Evolutionary conservation across 495 filamentous ascomycete genomes (phyloP).

Genomic region (Filosporella fistucella): DNA sequence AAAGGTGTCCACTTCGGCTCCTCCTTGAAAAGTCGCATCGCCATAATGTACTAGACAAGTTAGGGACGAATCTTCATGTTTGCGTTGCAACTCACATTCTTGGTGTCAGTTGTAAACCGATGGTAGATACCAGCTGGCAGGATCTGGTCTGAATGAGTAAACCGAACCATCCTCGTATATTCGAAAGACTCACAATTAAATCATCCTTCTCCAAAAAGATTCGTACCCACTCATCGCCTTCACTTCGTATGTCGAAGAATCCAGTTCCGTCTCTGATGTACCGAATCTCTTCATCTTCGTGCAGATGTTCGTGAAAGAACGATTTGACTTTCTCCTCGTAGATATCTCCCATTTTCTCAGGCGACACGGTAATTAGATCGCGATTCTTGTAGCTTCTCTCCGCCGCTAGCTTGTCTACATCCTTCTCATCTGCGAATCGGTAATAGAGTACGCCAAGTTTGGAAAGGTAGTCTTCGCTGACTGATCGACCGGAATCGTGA

Average conservation of each 20-base stretch:
- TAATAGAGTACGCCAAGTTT: conserved; percentile 76
- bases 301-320: conserved; percentile 94
- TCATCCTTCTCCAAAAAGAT: conserved; percentile 69
- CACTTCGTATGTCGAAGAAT: conserved; percentile 87
- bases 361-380: conserved; percentile 88
- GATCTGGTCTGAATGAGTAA: conserved; percentile 44
- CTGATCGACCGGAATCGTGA: conserved; percentile 74
- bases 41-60: conserved; percentile 74
- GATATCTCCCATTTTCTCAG: conserved; percentile 74
- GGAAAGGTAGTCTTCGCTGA: conserved; percentile 57
- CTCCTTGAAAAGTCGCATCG: conserved; percentile 96
- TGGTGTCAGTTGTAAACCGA: conserved; percentile 88
- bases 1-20: conserved; percentile 98
- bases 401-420: conserved; percentile 67
- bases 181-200: conserved; percentile 22
- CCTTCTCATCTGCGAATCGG: conserved; percentile 54
- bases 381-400: conserved; percentile 89
- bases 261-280: conserved; percentile 88
- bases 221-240: conserved; percentile 75
- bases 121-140: conserved; percentile 97
- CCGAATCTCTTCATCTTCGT: conserved; percentile 99
- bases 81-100: conserved; percentile 64
- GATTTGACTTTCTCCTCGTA: conserved; percentile 89
- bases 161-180: not conserved
- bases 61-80: not conserved